phyloP scores from a whole-genome alignment of 208 protist genomes.

The Trypanosoma vivax region DNA sequence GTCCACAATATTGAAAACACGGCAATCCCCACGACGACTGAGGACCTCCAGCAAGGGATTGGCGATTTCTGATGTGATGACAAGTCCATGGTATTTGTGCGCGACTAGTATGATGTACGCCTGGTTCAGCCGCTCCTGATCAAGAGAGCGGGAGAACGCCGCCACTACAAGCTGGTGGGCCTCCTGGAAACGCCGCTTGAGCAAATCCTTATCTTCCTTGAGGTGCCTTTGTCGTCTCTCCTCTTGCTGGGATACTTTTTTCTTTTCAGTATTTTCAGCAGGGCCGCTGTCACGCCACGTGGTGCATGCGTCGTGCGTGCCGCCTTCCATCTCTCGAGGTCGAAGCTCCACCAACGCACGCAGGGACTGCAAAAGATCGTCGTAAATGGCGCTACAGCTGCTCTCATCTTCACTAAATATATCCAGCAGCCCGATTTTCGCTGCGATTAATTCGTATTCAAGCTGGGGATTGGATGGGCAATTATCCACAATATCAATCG shows the following conservation, averaged over 20 bases:
- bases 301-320: neutral
- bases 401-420: constrained; percentile 46
- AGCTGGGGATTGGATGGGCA: constrained; percentile 51
- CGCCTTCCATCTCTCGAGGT: constrained; percentile 22
- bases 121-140: constrained; percentile 57
- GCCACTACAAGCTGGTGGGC: constrained; percentile 27
- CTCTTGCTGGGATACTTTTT: neutral
- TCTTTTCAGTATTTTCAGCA: neutral
- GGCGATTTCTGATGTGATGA: constrained; percentile 61
- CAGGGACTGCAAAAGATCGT: constrained; percentile 67
- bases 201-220: constrained; percentile 5
- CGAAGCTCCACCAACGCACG: constrained; percentile 72
- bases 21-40: constrained; percentile 62
- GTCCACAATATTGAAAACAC: constrained; percentile 85
- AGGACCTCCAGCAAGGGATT: constrained; percentile 52
- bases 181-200: constrained; percentile 17
- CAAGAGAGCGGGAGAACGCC: constrained; percentile 29
- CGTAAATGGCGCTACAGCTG: constrained; percentile 49
- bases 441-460: constrained; percentile 66
- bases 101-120: constrained; percentile 77
- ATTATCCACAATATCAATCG: constrained; percentile 59
- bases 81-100: constrained; percentile 85
- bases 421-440: constrained; percentile 63
- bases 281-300: neutral
- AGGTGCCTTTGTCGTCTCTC: too few relatives aligned